These are phyloP conservation scores for Coniella vitis DNA, from an alignment of 2,329 filamentous ascomycete genomes.

Conservation along the genomic window DNA sequence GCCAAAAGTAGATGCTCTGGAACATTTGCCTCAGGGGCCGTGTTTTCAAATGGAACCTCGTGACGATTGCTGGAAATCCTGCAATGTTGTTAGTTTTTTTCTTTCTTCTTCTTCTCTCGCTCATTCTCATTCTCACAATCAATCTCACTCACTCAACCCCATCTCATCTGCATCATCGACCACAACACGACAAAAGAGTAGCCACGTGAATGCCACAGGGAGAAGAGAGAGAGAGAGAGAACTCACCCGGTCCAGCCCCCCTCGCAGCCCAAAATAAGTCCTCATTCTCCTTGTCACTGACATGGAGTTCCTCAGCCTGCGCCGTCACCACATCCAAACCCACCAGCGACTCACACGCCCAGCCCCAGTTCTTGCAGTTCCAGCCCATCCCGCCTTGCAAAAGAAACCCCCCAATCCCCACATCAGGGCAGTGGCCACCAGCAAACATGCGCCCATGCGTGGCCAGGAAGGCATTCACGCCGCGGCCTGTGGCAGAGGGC, in stretches of 20 bases:
- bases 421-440: conserved; percentile 50
- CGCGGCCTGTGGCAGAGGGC: conserved; percentile 39
- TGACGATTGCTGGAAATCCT: conserved; percentile 48
- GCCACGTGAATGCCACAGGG: too few species aligned
- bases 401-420: conserved; percentile 49
- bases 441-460: conserved; percentile 39
- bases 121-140: background rate
- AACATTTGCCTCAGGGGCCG: conserved; percentile 26
- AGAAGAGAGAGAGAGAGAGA: background rate
- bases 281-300: conserved; percentile 30
- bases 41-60: conserved; percentile 41
- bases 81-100: background rate
- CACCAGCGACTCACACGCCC: conserved; percentile 41
- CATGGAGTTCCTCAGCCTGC: conserved; percentile 30
- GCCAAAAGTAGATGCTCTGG: conserved; percentile 38
- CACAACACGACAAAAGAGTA: too few species aligned
- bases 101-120: background rate
- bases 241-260: conserved; percentile 36
- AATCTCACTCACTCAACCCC: background rate
- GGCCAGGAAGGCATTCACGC: conserved; percentile 33
- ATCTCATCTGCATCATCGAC: too few species aligned
- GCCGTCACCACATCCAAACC: conserved; percentile 43
- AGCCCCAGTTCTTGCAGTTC: conserved; percentile 51
- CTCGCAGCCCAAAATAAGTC: conserved; percentile 44
- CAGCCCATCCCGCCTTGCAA: conserved; percentile 53